Evolutionary conservation across 129 eudicot genomes (phyloP), one percentile per base, ranked within the genome.

Genomic region (Calendula officinalis): DNA sequence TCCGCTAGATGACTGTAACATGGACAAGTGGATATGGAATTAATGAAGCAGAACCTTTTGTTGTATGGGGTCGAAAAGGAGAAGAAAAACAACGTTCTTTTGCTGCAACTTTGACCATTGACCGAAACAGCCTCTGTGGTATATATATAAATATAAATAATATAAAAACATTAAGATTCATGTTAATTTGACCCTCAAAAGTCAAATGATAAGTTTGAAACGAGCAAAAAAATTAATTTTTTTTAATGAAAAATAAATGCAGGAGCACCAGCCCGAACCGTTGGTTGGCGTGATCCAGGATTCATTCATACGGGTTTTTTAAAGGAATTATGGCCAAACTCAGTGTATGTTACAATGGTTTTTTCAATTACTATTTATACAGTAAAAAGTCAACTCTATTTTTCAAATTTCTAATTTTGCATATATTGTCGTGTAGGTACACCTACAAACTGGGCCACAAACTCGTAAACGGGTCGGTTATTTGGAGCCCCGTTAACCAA

Each of bases 231-330:
- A 5, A 35, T 43, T 14, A 13, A 4, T 4, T n/a, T 3, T 42
- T 11, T 13, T 35, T 7, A 33, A 35, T 3, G 30, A 52, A 51
- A 22, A 7, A 53, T 45, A 59, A 30, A 55, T 67, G 67, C 77
- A 88, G 96, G 91, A 69, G 83, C 92, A 39, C 96, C 96, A 1
- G 96, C 92, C 30, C 64, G 89, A 62, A 84, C 96, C 1, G 86
- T 88, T 8, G 96, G 96, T 46, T 88, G 96, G 96, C 86, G 96
- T 62, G 92, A 88, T 70, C 92, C 96, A 64, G 89, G 92, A 27
- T 84, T 80, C 67, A 79, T 88, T 47, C 96, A 88, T 66, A 88
- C 92, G 6, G 77, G 87, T 58, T 88, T 82, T 69, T 73, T 88
- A 62, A 72, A 80, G 59, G 89, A 78, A 39, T 63, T 84, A 54